Conservation (phyloP, 73 alveolate species). For the Stentor coeruleus region DNA sequence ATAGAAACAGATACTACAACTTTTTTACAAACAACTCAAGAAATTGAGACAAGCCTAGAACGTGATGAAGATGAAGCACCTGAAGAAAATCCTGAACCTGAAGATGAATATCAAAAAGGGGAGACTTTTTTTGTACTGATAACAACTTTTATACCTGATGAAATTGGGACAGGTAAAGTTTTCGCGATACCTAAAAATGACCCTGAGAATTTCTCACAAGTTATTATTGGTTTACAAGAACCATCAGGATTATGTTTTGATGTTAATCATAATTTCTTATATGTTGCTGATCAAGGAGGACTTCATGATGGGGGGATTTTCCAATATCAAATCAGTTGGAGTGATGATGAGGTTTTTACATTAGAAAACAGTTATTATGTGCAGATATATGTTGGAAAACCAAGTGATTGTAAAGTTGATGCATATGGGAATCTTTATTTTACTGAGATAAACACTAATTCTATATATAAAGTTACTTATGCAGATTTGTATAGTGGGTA, state of each 20-base stretch:
- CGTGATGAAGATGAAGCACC: not conserved
- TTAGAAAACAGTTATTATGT: not conserved
- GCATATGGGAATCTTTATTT: conserved; percentile 14
- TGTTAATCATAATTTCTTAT: not conserved
- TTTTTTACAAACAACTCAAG: not conserved
- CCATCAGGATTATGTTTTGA: conserved; percentile 6
- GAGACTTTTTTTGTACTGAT: not conserved
- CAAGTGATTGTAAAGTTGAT: conserved; percentile 24
- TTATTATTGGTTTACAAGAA: not conserved
- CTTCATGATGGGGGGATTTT: not conserved
- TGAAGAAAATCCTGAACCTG: not conserved
- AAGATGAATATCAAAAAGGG: not conserved
- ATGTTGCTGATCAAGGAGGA: not conserved
- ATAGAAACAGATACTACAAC: too few relatives aligned
- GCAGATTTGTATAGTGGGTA: not conserved
- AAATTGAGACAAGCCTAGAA: not conserved
- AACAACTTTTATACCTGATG: not conserved
- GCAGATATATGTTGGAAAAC: not conserved
- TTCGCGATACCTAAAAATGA: not conserved
- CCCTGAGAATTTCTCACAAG: not conserved
- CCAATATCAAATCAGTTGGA: not conserved
- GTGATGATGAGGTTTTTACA: not conserved
- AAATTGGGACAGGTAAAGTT: not conserved
- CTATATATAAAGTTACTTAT: not conserved
- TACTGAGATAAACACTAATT: not conserved